Base-by-base conservation (phyloP, 192 early-diverging fungal genomes). In the Coemansia sp. region DNA sequence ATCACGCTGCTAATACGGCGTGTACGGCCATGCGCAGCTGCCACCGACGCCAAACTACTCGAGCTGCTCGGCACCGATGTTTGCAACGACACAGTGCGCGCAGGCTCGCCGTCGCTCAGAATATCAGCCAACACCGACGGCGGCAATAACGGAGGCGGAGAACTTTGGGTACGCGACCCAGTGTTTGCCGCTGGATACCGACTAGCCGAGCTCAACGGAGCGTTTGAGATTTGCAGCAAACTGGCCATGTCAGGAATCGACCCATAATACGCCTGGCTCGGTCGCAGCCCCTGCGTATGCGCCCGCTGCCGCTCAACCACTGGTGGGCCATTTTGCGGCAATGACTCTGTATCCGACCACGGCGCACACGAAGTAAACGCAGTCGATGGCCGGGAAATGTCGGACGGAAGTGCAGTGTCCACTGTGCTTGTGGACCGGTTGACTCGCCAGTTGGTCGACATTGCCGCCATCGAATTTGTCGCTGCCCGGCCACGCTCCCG, bases 51-150 rank as follows among this genome's bases (percentile, higher is more conserved):
- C 31, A 35, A 35, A 35, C 29, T 29, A 6, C 10, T 29, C 54
- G n/a, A 41, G 35, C 57, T 68, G 51, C 23, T 21, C 11, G 39
- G n/a, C 27, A 35, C 37, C 25, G 59, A 4, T 11, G 53, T 4
- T 53, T 51, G 39, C 10, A 27, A 27, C 3, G 50, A 38, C 21
- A 19, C 52, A 19, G 45, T 27, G 50, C 50, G 47, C 7, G 74
- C 45, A 12, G 39, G 49, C 51, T 64, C 62, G 22, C 53, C 53
- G 5, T 69, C 67, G 35, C 49, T 71, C 14, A 78, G 60, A 51
- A 78, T 65, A 4, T 78, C 75, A 1, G 75, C 70, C 7, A 78
- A 67, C 67, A 78, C 68, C 1, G 66, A 55, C 22, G 68, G 70
- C 3, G 75, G 66, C 6, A 78, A 59, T 23, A 78, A 60, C 4